phyloP scores from a whole-genome alignment of 2,329 filamentous ascomycete genomes.

The Ophiostoma australiae region DNA sequence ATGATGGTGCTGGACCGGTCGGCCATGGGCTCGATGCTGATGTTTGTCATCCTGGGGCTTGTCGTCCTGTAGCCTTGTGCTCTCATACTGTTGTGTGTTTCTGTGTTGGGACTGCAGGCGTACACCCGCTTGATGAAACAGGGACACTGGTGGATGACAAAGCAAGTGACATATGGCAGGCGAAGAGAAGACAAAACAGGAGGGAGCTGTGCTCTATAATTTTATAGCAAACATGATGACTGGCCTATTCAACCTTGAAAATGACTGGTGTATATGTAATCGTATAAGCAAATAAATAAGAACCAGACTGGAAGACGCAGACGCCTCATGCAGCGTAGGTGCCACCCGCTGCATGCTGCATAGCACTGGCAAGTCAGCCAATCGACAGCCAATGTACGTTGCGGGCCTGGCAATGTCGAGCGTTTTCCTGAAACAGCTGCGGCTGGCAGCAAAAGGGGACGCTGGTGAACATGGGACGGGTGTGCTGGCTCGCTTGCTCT shows the following conservation, averaged over 20 bases:
- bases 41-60: slow-evolving; percentile 27
- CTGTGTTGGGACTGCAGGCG: background rate
- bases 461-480: background rate
- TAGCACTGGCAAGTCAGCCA: background rate
- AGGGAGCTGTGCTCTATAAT: background rate
- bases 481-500: slow-evolving; percentile 2
- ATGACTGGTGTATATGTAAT: background rate
- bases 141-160: background rate
- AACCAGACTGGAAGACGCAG: background rate
- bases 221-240: background rate
- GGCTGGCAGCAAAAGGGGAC: slow-evolving; percentile 3
- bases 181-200: background rate
- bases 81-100: background rate
- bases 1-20: slow-evolving; percentile 25
- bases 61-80: slow-evolving; percentile 24
- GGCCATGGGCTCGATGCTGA: slow-evolving; percentile 25
- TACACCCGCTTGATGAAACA: slow-evolving; percentile 11
- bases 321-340: background rate
- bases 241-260: background rate
- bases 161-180: background rate
- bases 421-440: background rate
- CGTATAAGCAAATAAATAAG: background rate
- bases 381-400: background rate
- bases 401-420: background rate
- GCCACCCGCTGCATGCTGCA: background rate